Percentiles rank a stretch among this genome's conserved stretches.
These are phyloP conservation scores for Fusarium longipes DNA, from an alignment of 2,329 filamentous ascomycete genomes.

Conservation along the genomic window DNA sequence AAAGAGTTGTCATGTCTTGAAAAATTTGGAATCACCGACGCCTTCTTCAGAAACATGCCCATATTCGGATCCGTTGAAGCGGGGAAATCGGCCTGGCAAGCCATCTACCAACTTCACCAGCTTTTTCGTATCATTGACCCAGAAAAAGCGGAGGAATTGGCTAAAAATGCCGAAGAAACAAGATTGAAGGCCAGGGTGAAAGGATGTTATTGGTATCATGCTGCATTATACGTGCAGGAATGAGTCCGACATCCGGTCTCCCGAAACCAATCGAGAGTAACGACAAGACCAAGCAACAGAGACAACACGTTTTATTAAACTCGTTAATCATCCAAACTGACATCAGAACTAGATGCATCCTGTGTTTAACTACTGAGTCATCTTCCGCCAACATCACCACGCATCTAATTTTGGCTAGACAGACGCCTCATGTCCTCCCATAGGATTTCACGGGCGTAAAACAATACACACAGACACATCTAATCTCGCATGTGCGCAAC, in stretches of 20 bases:
- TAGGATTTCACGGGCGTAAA: too few relatives aligned
- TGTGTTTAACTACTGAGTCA: background rate
- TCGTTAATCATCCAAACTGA: background rate
- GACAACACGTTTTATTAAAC: background rate
- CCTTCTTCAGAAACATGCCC: background rate
- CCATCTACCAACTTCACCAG: background rate
- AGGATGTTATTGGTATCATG: background rate
- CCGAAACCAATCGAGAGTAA: background rate
- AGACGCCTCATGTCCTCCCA: too few relatives aligned
- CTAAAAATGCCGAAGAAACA: slow-evolving; percentile 17
- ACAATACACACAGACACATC: background rate
- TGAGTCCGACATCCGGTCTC: slow-evolving; percentile 5
- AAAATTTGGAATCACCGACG: slow-evolving; percentile 2
- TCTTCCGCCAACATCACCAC: background rate
- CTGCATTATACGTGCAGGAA: background rate
- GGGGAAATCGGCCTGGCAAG: background rate
- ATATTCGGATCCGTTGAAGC: slow-evolving; percentile 12
- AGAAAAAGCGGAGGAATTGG: slow-evolving; percentile 26
- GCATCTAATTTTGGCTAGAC: background rate
- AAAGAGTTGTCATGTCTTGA: background rate
- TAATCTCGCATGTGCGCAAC: slow-evolving; percentile 26
- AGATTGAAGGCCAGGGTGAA: background rate
- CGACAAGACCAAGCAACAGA: background rate
- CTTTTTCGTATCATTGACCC: background rate
- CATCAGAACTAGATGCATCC: background rate